phyloP scores from a whole-genome alignment of 1,284 basidiomycete genomes.

The Chondrostereum purpureum region DNA sequence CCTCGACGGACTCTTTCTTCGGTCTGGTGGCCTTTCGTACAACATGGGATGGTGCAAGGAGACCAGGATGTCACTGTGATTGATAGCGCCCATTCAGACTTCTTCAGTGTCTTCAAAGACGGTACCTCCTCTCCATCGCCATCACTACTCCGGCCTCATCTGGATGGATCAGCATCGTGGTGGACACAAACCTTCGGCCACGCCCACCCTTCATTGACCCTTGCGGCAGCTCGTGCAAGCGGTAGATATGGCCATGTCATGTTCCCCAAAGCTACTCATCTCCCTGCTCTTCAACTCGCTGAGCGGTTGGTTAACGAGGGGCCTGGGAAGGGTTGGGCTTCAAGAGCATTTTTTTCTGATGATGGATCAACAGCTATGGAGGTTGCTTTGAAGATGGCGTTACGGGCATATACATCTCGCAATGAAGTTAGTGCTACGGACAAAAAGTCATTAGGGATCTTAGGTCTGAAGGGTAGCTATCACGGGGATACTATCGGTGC shows the following conservation, averaged over 20 bases:
- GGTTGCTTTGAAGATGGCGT: constrained; percentile 93
- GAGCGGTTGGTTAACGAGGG: constrained; percentile 65
- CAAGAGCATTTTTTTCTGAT: constrained; percentile 88
- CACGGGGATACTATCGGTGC: constrained; percentile 97
- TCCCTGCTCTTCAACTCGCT: constrained; percentile 76
- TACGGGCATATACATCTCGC: constrained; percentile 63
- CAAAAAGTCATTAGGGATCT: constrained; percentile 66
- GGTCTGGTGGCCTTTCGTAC: constrained; percentile 98
- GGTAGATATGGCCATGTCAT: constrained; percentile 97
- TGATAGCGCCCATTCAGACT: constrained; percentile 86
- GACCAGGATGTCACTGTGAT: constrained; percentile 81
- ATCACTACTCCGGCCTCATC: constrained; percentile 62
- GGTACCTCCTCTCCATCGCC: constrained; percentile 13
- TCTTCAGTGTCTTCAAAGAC: constrained; percentile 65
- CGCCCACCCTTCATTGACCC: constrained; percentile 66
- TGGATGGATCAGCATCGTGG: constrained; percentile 95
- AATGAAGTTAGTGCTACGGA: constrained; percentile 31
- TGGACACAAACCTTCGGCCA: constrained; percentile 97
- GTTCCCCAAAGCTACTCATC: constrained; percentile 85
- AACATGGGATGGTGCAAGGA: constrained; percentile 71
- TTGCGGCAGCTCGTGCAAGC: constrained; percentile 85
- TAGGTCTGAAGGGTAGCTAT: constrained; percentile 91
- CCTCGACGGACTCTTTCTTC: constrained; percentile 69
- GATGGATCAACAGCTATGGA: constrained; percentile 97
- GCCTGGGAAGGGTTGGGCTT: constrained; percentile 85